Evolutionary conservation across 768 basidiomycete species (phyloP).

Genomic region (Hebeloma cylindrosporum): DNA sequence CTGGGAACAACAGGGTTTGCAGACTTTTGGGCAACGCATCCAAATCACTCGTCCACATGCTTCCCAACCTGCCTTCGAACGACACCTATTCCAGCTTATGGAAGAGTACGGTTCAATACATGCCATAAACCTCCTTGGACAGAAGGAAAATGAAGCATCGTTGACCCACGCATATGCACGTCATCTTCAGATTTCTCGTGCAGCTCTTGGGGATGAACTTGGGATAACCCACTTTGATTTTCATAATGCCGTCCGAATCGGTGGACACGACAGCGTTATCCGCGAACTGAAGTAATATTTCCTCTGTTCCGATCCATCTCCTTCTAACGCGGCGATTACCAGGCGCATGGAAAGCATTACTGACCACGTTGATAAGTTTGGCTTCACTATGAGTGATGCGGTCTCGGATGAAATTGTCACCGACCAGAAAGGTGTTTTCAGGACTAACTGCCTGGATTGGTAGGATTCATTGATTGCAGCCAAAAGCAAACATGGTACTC

Average conservation of each 20-base stretch:
- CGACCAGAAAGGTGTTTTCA: conserved; percentile 89
- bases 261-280: conserved; percentile 86
- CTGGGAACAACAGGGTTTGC: conserved; percentile 97
- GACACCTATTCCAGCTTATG: conserved; percentile 84
- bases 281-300: conserved; percentile 61
- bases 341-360: conserved; percentile 62
- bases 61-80: conserved; percentile 95
- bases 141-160: conserved; percentile 88
- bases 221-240: conserved; percentile 93
- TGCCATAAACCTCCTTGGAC: conserved; percentile 88
- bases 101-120: conserved; percentile 86
- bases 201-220: conserved; percentile 64
- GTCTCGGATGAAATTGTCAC: conserved; percentile 69
- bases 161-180: conserved; percentile 81
- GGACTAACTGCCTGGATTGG: conserved; percentile 97
- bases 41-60: conserved; percentile 95
- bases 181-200: conserved; percentile 69
- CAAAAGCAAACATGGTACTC: too few species aligned
- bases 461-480: too few species aligned
- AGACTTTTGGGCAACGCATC: conserved; percentile 92
- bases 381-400: conserved; percentile 81
- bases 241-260: conserved; percentile 74
- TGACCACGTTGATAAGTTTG: conserved; percentile 73
- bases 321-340: conserved; percentile 9
- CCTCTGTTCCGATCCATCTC: conserved; percentile 1